Evolutionary conservation across 1,139 yeast species (phyloP), one percentile per base, ranked within the genome.

Genomic region (Arxiozyma telluris): DNA sequence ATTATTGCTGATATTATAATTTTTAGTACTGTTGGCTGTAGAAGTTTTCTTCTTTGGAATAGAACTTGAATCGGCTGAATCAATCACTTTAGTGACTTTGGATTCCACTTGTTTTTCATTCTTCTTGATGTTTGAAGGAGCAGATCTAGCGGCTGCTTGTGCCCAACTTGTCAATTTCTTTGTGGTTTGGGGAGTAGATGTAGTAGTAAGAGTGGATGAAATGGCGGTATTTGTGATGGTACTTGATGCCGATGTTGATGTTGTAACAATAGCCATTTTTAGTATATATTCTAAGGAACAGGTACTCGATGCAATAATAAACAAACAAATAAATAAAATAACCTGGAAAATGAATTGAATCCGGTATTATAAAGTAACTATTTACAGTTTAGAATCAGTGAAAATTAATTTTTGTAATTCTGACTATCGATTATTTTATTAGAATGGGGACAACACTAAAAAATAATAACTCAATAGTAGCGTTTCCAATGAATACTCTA

Each of bases 91-190:
- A 47, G 34, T 48, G 12, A 30, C 25, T 23, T 30, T 41, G 25
- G 17, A 47, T 53, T 47, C 44, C 34, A 39, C 51, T 49, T 58
- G 57, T 22, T 45, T 45, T 30, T 30, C 38, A 18, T 38, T 38
- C 7, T 27, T 20, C 18, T 27, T 45, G 9, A 20, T 7, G 30
- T 45, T 30, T 9, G 41, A 11, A 27, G 65, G 64, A 47, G 58
- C 53, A n/a, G 64, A 57, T 53, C 59, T 61, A 18, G 68, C 63
- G n/a, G 68, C 68, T 30, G 68, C 68, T 52, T 65, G 68, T 1
- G 67, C 69, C 69, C 69, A 64, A 2, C 68, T 67, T 15, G 67
- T 63, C 49, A 64, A 55, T 52, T 62, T 64, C 18, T 45, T 45
- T 38, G 47, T 45, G 9, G 47, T 45, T 25, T 66, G 64, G 48